phyloP scores from a whole-genome alignment of 352 stramenopile species.

The Globisporangium iwayamae region DNA sequence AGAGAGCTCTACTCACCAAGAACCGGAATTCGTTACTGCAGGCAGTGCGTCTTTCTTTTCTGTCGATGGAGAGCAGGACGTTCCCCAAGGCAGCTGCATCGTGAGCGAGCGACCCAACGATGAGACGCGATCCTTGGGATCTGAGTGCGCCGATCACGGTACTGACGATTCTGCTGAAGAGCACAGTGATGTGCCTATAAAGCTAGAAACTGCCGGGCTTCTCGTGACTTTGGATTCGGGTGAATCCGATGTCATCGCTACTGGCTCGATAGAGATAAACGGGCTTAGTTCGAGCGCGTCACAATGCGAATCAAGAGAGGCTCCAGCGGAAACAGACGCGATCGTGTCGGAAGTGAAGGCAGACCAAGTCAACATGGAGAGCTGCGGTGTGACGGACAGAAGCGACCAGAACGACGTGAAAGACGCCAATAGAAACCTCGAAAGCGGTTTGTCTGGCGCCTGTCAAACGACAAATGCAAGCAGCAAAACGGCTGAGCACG shows the following conservation, averaged over 20 bases:
- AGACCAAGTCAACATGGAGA: constrained; percentile 1
- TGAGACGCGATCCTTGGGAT: not conserved
- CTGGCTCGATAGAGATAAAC: not conserved
- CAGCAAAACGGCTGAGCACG: not conserved
- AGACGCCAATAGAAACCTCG: not conserved
- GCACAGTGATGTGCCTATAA: not conserved
- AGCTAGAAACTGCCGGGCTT: no score
- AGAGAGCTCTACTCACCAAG: not conserved
- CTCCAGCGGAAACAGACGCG: not conserved
- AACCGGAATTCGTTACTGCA: not conserved
- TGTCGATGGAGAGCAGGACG: not conserved
- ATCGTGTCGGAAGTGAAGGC: not conserved
- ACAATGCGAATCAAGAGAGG: not conserved
- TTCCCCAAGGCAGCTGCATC: not conserved
- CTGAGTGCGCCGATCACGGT: not conserved
- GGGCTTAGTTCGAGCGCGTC: not conserved
- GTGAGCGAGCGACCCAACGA: not conserved
- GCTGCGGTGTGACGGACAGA: not conserved
- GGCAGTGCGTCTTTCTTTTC: not conserved
- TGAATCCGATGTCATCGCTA: not conserved
- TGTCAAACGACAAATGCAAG: no score
- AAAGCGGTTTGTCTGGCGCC: not conserved
- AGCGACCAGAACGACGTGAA: not conserved
- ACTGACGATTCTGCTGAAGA: not conserved
- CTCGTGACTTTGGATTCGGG: not conserved